Conservation (phyloP, 2,329 filamentous ascomycete genomes). For the Venturia aucupariae region DNA sequence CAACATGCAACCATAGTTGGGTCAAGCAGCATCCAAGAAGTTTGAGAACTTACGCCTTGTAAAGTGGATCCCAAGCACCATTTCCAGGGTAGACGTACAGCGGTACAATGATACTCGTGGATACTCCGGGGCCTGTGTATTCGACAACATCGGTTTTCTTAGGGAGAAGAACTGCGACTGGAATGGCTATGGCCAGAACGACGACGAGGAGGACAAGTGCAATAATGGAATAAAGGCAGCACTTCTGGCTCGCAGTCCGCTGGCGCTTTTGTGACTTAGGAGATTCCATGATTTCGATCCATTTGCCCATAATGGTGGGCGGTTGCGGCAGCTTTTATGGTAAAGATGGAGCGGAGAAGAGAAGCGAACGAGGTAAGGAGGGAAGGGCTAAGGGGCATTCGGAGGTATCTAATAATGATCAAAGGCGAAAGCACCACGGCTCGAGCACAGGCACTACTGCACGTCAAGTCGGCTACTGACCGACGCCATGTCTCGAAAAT, state of each 20-base stretch:
- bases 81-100: slow-evolving; percentile 40
- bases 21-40: background rate
- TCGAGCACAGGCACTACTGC: background rate
- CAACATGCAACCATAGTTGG: background rate
- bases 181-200: background rate
- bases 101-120: slow-evolving; percentile 24
- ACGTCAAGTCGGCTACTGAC: background rate
- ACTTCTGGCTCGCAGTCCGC: background rate
- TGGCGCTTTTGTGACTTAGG: background rate
- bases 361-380: background rate
- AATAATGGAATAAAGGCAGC: background rate
- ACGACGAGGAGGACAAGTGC: background rate
- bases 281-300: background rate
- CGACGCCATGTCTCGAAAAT: background rate
- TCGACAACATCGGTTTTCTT: background rate
- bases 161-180: background rate
- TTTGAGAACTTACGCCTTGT: slow-evolving; percentile 29
- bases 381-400: background rate
- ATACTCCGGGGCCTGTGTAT: background rate
- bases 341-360: background rate
- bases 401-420: background rate
- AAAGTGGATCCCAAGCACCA: slow-evolving; percentile 38
- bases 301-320: background rate
- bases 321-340: no score
- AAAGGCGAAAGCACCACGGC: background rate